These are phyloP conservation scores for Paramecium tetraurelia DNA, from an alignment of 73 alveolate genomes.

Conservation along the genomic window DNA sequence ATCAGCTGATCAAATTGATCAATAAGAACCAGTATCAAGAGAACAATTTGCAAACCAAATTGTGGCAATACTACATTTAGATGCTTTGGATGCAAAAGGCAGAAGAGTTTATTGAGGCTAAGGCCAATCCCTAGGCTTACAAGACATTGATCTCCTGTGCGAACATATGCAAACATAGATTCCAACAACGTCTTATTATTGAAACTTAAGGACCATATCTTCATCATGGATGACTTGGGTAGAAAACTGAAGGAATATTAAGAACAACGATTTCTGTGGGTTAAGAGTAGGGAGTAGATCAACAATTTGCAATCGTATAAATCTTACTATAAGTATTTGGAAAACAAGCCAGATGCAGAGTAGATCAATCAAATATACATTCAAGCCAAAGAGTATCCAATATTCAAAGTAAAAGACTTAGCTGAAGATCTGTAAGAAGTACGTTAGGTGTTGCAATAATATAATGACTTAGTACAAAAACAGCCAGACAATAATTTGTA, in stretches of 20 bases:
- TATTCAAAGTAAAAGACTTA: constrained; percentile 7
- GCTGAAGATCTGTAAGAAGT: constrained; percentile 10
- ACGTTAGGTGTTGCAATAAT: background rate
- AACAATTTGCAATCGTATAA: background rate
- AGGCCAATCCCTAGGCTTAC: background rate
- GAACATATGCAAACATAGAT: background rate
- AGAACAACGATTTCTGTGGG: background rate
- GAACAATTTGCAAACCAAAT: background rate
- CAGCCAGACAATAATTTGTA: background rate
- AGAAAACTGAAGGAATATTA: background rate
- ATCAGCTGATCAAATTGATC: background rate
- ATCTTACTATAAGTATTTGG: background rate
- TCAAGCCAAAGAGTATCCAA: constrained; percentile 13
- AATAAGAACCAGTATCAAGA: background rate
- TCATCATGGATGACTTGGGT: background rate
- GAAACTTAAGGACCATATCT: background rate
- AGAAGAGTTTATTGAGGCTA: background rate
- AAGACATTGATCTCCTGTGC: background rate
- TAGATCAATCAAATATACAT: background rate
- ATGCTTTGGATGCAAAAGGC: constrained; percentile 36
- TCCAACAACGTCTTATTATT: background rate
- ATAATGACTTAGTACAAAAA: background rate
- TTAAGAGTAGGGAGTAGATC: background rate
- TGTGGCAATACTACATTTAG: background rate
- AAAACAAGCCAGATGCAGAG: constrained; percentile 10